phyloP scores from a whole-genome alignment of 495 filamentous ascomycete species.

The Aspergillus nanangensis region DNA sequence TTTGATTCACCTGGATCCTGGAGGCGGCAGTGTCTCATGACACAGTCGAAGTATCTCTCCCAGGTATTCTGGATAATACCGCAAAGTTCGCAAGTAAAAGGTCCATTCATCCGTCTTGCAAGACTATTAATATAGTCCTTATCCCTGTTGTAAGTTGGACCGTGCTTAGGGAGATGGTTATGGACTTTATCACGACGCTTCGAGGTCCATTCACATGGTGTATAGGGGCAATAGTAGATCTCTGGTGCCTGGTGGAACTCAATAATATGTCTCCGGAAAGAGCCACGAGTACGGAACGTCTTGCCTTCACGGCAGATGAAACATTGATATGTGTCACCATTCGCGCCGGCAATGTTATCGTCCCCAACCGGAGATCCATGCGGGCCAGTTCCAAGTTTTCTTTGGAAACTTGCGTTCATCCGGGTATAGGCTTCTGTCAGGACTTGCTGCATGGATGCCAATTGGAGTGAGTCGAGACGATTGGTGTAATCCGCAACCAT shows the following conservation, averaged over 20 bases:
- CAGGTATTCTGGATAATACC: neutral
- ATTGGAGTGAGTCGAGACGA: no score
- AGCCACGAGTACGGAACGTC: neutral
- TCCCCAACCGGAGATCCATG: no score
- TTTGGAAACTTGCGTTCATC: no score
- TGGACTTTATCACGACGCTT: slow-evolving; percentile 6
- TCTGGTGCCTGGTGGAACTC: neutral
- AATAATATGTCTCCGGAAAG: slow-evolving; percentile 4
- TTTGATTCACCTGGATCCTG: neutral
- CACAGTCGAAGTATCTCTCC: slow-evolving; percentile 9
- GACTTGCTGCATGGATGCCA: no score
- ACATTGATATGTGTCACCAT: no score
- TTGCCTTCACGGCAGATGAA: neutral
- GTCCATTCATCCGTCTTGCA: neutral
- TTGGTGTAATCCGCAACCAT: no score
- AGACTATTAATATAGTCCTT: neutral
- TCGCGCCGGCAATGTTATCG: no score
- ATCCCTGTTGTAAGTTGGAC: no score
- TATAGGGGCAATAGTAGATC: neutral
- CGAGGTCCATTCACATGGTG: neutral
- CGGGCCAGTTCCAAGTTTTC: no score
- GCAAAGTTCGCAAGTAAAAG: neutral
- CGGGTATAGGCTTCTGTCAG: no score
- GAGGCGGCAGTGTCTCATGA: slow-evolving; percentile 3
- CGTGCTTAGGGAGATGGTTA: neutral